These are phyloP conservation scores for Paxillus involutus DNA, from an alignment of 768 basidiomycete species.

Conservation along the genomic window DNA sequence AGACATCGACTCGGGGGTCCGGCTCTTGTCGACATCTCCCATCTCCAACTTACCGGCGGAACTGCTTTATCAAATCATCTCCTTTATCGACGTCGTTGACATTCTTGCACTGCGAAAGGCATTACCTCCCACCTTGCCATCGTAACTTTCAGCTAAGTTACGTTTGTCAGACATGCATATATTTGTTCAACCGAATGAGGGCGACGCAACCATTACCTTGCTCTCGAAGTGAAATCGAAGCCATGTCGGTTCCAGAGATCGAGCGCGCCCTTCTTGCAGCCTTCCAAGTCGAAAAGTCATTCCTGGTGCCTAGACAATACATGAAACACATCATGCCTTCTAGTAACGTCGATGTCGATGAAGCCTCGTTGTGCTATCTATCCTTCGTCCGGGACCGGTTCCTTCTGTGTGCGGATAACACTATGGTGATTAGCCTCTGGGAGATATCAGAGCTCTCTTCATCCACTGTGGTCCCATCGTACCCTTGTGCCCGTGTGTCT, in stretches of 20 bases:
- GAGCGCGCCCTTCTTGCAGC: constrained; percentile 17
- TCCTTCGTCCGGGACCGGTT: constrained; percentile 21
- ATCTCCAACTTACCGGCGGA: constrained; percentile 18
- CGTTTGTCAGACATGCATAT: constrained; percentile 23
- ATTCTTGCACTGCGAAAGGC: constrained; percentile 21
- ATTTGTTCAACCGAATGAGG: constrained; percentile 11
- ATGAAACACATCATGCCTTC: neutral
- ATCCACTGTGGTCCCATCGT: neutral
- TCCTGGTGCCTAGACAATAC: constrained; percentile 11
- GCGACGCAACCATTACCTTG: constrained; percentile 14
- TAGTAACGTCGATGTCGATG: neutral
- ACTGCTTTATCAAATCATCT: constrained; percentile 12
- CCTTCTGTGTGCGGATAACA: constrained; percentile 15
- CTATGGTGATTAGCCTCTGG: constrained; percentile 18
- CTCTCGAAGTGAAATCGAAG: constrained; percentile 9
- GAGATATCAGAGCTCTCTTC: neutral
- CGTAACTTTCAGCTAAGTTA: neutral
- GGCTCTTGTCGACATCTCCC: no score
- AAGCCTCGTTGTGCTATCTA: constrained; percentile 9
- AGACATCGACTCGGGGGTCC: no score
- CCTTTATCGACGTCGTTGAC: constrained; percentile 12
- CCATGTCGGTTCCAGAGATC: constrained; percentile 8
- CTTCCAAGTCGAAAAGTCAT: constrained; percentile 5
- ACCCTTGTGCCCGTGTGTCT: neutral
- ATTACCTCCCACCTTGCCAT: neutral